These are phyloP conservation scores for Papiliotrema fonsecae DNA, from an alignment of 1,284 basidiomycete genomes.

Conservation along the genomic window DNA sequence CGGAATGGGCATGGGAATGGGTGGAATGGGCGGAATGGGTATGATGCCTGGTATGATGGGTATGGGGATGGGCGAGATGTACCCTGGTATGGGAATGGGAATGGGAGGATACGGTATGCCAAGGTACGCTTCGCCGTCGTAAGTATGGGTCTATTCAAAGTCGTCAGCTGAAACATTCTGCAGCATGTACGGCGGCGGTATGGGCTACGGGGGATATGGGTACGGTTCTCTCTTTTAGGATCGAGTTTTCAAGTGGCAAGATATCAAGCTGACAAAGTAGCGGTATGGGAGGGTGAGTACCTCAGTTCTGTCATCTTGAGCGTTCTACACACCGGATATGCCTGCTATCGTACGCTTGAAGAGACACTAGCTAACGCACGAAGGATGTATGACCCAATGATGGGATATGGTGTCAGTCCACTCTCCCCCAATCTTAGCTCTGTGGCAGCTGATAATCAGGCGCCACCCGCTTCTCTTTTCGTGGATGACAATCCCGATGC, in stretches of 20 bases:
- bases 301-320: too few species aligned
- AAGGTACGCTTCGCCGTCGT: conserved; percentile 18
- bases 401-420: conserved; percentile 31
- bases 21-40: conserved; percentile 12
- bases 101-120: conserved; percentile 16
- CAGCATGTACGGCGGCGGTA: conserved; percentile 16
- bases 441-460: conserved; percentile 8
- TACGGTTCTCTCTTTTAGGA: conserved; percentile 8
- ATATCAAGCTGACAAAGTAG: conserved; percentile 1
- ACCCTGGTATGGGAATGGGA: conserved; percentile 8
- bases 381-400: conserved; percentile 29
- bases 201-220: conserved; percentile 14
- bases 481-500: conserved; percentile 36
- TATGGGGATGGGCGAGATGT: conserved; percentile 7
- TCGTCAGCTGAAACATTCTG: background rate
- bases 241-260: too few species aligned
- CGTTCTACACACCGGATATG: too few species aligned
- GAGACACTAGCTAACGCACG: background rate
- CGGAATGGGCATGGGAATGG: conserved; percentile 13
- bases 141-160: conserved; percentile 1
- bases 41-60: conserved; percentile 1
- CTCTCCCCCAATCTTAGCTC: conserved; percentile 1
- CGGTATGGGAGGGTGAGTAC: conserved; percentile 13
- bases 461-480: conserved; percentile 31
- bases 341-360: too few species aligned